These are phyloP conservation scores for Dioscorea dumetorum DNA, from an alignment of 106 monocot species.

Conservation along the genomic window DNA sequence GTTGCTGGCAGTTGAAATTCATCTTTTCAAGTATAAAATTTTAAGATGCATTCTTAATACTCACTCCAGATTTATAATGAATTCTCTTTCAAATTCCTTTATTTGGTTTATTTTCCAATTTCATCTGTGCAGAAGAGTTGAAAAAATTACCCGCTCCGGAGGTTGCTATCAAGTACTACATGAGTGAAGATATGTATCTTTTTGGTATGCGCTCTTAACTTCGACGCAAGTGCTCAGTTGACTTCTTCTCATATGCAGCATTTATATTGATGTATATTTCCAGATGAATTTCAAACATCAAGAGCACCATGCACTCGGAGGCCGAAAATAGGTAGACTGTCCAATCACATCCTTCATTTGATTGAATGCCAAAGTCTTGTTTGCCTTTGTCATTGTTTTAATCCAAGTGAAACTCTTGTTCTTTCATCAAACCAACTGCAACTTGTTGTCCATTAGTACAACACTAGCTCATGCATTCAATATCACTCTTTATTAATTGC, in stretches of 20 bases:
- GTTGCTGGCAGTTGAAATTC: too few species aligned
- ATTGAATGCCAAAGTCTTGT: not conserved
- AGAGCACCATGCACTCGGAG: conserved; percentile 75
- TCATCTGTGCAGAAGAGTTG: conserved; percentile 65
- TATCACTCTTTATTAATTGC: too few species aligned
- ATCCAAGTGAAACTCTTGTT: not conserved
- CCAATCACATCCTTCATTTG: not conserved
- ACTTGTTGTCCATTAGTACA: not conserved
- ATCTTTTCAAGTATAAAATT: too few species aligned
- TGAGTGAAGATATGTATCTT: conserved; percentile 83
- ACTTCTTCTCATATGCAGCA: not conserved
- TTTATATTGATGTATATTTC: conserved; percentile 1
- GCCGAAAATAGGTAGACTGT: conserved; percentile 66
- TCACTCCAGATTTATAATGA: too few species aligned
- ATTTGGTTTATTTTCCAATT: not conserved
- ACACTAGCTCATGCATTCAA: too few species aligned
- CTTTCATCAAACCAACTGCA: not conserved
- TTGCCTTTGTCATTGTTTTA: not conserved
- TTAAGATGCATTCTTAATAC: too few species aligned
- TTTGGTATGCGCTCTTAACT: conserved; percentile 52
- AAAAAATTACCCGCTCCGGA: conserved; percentile 74
- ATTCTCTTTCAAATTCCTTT: too few species aligned
- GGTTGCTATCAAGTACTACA: conserved; percentile 84
- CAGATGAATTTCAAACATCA: conserved; percentile 96
- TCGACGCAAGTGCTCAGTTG: not conserved